phyloP scores from a whole-genome alignment of 176 grass and related monocot species.

The Melocanna baccifera region DNA sequence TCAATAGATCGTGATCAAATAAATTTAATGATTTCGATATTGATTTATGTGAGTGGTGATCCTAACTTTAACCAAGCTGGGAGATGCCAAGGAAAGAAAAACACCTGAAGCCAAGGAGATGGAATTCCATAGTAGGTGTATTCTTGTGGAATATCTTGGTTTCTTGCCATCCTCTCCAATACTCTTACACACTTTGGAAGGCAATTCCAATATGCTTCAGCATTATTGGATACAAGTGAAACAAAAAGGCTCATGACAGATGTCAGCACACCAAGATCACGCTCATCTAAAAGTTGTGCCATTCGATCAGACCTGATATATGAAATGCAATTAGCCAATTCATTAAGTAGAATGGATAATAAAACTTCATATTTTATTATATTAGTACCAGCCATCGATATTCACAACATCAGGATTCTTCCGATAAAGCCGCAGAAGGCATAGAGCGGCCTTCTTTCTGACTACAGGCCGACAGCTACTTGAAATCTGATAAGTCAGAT shows the following conservation, averaged over 20 bases:
- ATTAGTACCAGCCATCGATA: slow-evolving; percentile 86
- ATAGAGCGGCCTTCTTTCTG: slow-evolving; percentile 96
- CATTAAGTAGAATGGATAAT: slow-evolving; percentile 11
- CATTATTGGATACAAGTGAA: slow-evolving; percentile 85
- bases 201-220: slow-evolving; percentile 97
- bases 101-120: slow-evolving; percentile 99
- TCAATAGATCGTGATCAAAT: background rate
- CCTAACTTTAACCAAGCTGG: background rate
- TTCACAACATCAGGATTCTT: slow-evolving; percentile 99
- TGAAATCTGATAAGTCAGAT: slow-evolving; percentile 69
- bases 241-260: slow-evolving; percentile 99
- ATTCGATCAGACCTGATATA: slow-evolving; percentile 84
- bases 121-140: slow-evolving; percentile 99
- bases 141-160: slow-evolving; percentile 97
- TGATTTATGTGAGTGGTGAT: background rate
- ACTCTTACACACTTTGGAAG: slow-evolving; percentile 94
- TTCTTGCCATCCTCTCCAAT: slow-evolving; percentile 89
- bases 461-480: slow-evolving; percentile 95
- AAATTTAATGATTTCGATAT: background rate
- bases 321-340: slow-evolving; percentile 4
- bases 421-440: slow-evolving; percentile 95
- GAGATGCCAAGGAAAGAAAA: slow-evolving; percentile 23
- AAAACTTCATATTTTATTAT: slow-evolving; percentile 10
- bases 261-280: slow-evolving; percentile 93
- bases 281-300: slow-evolving; percentile 97